phyloP scores from a whole-genome alignment of 2,329 filamentous ascomycete genomes.

The Pseudocercospora macadamiae region DNA sequence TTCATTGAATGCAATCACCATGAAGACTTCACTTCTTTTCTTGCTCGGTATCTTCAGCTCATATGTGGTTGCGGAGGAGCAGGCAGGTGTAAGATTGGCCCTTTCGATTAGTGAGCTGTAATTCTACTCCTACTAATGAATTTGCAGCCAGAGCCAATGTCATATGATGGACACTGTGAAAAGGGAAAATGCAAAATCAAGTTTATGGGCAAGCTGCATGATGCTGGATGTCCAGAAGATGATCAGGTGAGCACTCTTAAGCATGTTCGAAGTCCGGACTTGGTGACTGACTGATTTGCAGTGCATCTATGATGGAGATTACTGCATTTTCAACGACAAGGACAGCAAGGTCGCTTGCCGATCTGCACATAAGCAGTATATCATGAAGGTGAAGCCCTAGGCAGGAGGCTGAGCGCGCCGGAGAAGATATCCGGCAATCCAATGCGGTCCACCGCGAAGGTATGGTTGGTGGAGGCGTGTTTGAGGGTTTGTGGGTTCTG shows the following conservation, averaged over 20 bases:
- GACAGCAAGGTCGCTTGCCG: neutral
- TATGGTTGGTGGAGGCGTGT: neutral
- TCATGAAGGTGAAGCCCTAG: neutral
- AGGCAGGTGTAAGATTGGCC: neutral
- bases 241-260: neutral
- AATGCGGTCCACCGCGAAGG: neutral
- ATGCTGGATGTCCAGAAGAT: neutral
- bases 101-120: neutral
- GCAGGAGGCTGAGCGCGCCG: neutral
- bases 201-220: neutral
- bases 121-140: neutral
- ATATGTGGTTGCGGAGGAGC: neutral
- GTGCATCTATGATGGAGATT: slow-evolving; percentile 1
- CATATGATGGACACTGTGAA: neutral
- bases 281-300: neutral
- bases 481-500: neutral
- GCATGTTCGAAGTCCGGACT: neutral
- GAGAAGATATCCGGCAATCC: neutral
- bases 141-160: neutral
- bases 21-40: neutral
- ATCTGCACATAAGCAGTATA: neutral
- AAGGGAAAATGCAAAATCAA: slow-evolving; percentile 2
- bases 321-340: neutral
- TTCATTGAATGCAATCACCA: neutral
- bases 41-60: neutral